Evolutionary conservation across 176 grass and related monocot genomes (phyloP), one percentile per base, ranked within the genome.

Genomic region (Oropetium thomaeum): DNA sequence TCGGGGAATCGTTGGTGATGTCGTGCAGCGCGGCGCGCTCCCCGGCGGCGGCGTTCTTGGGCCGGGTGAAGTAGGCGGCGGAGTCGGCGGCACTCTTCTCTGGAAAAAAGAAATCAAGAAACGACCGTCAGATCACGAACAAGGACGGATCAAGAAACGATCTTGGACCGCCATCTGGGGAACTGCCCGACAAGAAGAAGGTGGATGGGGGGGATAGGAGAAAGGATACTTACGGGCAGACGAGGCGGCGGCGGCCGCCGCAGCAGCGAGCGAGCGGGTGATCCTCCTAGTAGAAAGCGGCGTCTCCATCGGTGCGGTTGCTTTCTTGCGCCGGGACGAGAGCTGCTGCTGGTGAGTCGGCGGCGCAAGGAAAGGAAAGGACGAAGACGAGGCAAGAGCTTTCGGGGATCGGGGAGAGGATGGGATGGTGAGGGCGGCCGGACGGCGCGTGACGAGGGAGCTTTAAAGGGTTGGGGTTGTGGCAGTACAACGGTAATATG

Each of bases 1-100:
- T 91, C 6, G 96, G 96, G 39, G 96, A 99, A 67, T 95, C 91
- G 72, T 99, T 99, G 54, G 84, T 90, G 86, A 99, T 95, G 87
- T 95, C 91, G 75, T 94, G 82, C 62, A 99, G 75, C 15, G 76
- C 91, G 13, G 70, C 16, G 32, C 94, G 88, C 34, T 67, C 37
- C 2, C 17, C 81, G 22, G 33, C 34, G 39, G 42, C 54, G 13
- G 55, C 12, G 67, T 55, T 72, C 72, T 91, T 84, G 53, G 78
- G 53, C 49, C 72, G 71, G 59, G 79, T 16, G 55, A 79, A 34
- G 22, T 15, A 49, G 33, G 41, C n/a, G 4, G 49, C 35, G n/a
- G 42, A 16, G 35, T 62, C 78, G 58, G 77, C 69, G 63, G 51
- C 78, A 45, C 65, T 77, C 58, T 81, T 81, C 79, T 81, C 78